Base-by-base conservation (phyloP, 1,284 basidiomycete genomes). In the Uromyces viciae-fabae region DNA sequence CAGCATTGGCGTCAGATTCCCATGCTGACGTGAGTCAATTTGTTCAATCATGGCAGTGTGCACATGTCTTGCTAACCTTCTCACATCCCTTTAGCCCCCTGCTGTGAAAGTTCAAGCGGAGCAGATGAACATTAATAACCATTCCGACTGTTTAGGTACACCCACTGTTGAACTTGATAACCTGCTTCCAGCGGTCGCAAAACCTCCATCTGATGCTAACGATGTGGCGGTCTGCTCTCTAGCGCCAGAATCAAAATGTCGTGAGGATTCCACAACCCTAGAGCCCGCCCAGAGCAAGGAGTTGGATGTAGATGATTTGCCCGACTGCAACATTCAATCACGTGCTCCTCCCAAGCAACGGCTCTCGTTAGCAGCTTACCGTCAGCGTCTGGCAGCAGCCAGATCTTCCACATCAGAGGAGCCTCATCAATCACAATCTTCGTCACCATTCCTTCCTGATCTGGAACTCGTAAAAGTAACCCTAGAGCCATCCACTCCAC, bases 321-420 rank as follows among this genome's bases (percentile, higher is more conserved):
- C 69, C 5, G 49, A 4, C 19, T 56, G 31, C 69, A 72, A 33
- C 49, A 54, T 8, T 15, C 28, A 43, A 31, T 31, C 1, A 1
- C 14, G 36, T 60, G 15, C 69, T n/a, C 38, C 22, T 43, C 69
- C 64, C 22, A 46, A 64, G n/a, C 77, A 68, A 5, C 42, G 79
- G 7, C 43, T 81, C 8, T 81, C 79, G 33, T 25, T 81, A 5
- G 72, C 79, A 7, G 72, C 60, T 42, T 81, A 75, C 36, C 72
- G 72, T 64, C 40, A 36, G 36, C 71, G 71, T 22, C 28, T 74
- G 14, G 78, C 72, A 17, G 56, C 31, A 64, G 36, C 73, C 56
- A 60, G 66, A 22, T 62, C 71, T n/a, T 73, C 71, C 14, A 36
- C 28, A 14, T 60, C 69, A 33, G 77, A 80, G 9, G 71, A 58